phyloP scores from a whole-genome alignment of 2,329 filamentous ascomycete species.

The Fusarium mangiferae region DNA sequence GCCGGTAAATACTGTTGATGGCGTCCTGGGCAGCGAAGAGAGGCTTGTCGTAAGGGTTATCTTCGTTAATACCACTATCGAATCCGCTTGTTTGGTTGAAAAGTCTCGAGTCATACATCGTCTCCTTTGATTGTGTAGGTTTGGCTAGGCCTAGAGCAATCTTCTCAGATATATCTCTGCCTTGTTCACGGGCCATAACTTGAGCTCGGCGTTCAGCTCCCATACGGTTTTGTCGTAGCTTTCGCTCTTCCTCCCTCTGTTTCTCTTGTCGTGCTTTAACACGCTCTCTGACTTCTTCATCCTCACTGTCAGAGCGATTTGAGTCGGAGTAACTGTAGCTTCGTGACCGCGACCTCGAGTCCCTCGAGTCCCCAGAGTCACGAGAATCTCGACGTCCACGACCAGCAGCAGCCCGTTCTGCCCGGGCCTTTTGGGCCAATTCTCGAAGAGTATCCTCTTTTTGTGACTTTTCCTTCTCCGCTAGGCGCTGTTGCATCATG shows the following conservation, averaged over 20 bases:
- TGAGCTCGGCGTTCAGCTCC: conserved; percentile 91
- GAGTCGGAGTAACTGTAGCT: conserved; percentile 66
- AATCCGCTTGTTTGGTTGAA: conserved; percentile 97
- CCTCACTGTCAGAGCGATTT: conserved; percentile 65
- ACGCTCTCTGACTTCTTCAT: conserved; percentile 77
- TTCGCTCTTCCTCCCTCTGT: conserved; percentile 84
- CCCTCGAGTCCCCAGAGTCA: conserved; percentile 53
- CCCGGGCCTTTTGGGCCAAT: conserved; percentile 90
- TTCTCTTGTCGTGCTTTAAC: conserved; percentile 81
- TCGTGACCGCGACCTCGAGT: conserved; percentile 54
- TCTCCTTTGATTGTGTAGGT: conserved; percentile 89
- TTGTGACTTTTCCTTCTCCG: conserved; percentile 94
- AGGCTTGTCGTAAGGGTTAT: conserved; percentile 97
- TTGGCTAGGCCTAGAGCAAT: conserved; percentile 94
- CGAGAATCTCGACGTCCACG: conserved; percentile 55
- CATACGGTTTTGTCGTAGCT: conserved; percentile 94
- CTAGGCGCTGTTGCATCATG: conserved; percentile 93
- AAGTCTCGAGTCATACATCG: conserved; percentile 95
- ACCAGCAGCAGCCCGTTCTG: conserved; percentile 73
- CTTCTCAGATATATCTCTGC: conserved; percentile 97
- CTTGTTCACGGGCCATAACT: conserved; percentile 93
- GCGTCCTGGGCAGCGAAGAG: conserved; percentile 96
- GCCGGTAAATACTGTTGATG: conserved; percentile 92
- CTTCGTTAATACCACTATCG: conserved; percentile 93
- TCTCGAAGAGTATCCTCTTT: conserved; percentile 93